These are phyloP conservation scores for Breynia disticha DNA, from an alignment of 441 rosid genomes.

Conservation along the genomic window DNA sequence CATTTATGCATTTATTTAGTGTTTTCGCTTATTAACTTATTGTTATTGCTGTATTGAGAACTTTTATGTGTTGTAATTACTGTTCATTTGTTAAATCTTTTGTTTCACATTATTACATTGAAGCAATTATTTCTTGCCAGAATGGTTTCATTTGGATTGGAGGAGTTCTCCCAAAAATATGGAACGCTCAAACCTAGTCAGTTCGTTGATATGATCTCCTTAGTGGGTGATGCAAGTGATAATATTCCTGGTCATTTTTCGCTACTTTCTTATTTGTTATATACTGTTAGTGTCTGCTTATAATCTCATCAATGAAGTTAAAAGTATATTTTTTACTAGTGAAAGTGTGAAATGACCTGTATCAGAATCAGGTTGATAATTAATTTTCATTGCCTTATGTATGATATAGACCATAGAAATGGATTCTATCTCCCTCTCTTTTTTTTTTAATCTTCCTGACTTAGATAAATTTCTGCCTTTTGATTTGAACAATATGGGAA, in stretches of 20 bases:
- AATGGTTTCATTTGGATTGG: conserved; percentile 91
- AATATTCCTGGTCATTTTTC: conserved; percentile 70
- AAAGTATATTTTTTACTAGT: no score
- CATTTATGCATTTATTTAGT: no score
- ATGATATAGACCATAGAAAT: no score
- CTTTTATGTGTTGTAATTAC: neutral
- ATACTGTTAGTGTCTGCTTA: no score
- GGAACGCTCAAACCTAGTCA: conserved; percentile 72
- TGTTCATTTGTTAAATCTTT: neutral
- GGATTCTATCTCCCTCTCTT: no score
- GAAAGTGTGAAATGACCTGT: no score
- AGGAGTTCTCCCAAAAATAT: conserved; percentile 77
- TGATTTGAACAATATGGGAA: neutral
- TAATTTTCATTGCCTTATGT: no score
- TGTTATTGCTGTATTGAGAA: neutral
- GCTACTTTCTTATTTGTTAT: conserved; percentile 2
- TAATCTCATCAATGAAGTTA: no score
- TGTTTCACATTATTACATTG: neutral
- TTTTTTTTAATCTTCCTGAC: neutral
- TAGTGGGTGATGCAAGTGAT: conserved; percentile 81
- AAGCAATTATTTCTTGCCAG: conserved; percentile 24
- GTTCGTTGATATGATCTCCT: conserved; percentile 79
- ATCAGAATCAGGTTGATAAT: no score
- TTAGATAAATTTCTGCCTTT: neutral
- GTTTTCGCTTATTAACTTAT: no score